Evolutionary conservation across 495 filamentous ascomycete species (phyloP), one percentile per base, ranked within the genome.

Genomic region (Beverwykella pulmonaria): DNA sequence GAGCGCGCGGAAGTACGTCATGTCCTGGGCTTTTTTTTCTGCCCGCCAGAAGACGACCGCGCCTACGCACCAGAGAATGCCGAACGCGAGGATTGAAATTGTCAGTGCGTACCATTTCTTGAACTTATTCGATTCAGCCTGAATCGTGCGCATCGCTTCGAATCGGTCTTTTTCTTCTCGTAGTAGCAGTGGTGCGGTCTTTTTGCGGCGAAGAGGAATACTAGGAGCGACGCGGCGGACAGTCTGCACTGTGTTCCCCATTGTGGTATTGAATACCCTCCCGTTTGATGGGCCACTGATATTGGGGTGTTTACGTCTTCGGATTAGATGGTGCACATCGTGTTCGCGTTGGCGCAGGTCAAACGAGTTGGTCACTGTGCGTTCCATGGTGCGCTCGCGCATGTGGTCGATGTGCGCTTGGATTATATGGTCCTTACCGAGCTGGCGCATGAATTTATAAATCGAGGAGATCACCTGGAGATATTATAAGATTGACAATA

Each of bases 381-480:
- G 81, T 15, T 81, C 75, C 29, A 89, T 75, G 0, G 87, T 89
- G 17, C 81, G 74, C 61, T 80, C 78, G 50, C 89, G 82, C 30
- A 79, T 80, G 19, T 82, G 80, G 34, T 87, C 80, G 30, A 88
- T 78, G 69, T 90, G 90, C 32, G 79, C 82, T 68, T 82, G 83
- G 59, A 92, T 78, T 32, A 93, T 79, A 25, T 91, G 89, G 58
- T 87, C 85, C 49, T 85, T 80, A 19, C 85, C 82, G 30, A 92
- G 77, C 57, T 90, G 85, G 20, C 72, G 61, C 1, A 84, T 83
- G 61, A 91, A 91, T 30, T 81, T 78, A 32, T 71, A 65, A 69
- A 81, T 74, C 23, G 68, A 73, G 39, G 73, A 77, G 49, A 81
- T 75, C 17, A 44, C 39, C 39, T 44, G 15, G 9, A n/a, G n/a